phyloP scores from a whole-genome alignment of 192 early-diverging fungal genomes.

The Coemansia umbellata region DNA sequence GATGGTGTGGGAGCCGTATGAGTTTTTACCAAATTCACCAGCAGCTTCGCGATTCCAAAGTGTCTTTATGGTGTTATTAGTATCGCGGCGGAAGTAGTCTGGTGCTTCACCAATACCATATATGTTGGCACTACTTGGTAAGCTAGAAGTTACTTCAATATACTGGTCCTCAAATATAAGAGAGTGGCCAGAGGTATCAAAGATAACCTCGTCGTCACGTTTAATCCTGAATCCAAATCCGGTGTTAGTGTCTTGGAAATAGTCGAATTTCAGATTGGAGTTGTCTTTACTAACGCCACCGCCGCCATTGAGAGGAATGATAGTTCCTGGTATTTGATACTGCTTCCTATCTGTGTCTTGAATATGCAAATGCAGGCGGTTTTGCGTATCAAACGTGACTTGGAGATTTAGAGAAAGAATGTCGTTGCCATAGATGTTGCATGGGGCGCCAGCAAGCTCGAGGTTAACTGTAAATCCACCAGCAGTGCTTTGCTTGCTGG shows the following conservation, averaged over 20 bases:
- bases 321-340: slow-evolving; percentile 42
- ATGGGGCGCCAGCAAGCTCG: too few relatives aligned
- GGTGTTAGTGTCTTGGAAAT: slow-evolving; percentile 5
- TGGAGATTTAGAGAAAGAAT: slow-evolving; percentile 41
- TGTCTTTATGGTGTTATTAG: slow-evolving; percentile 33
- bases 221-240: slow-evolving; percentile 38
- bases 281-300: neutral
- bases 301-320: slow-evolving; percentile 23
- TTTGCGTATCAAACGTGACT: slow-evolving; percentile 53
- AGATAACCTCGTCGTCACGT: slow-evolving; percentile 21
- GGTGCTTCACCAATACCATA: slow-evolving; percentile 66
- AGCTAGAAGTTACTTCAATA: slow-evolving; percentile 56
- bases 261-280: slow-evolving; percentile 11
- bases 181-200: slow-evolving; percentile 32
- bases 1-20: slow-evolving; percentile 63
- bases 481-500: too few relatives aligned
- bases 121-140: slow-evolving; percentile 58
- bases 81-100: slow-evolving; percentile 52
- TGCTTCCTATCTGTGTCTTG: slow-evolving; percentile 22
- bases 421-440: slow-evolving; percentile 46
- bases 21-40: slow-evolving; percentile 50
- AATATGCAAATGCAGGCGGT: slow-evolving; percentile 56
- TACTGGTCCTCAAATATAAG: slow-evolving; percentile 67
- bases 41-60: slow-evolving; percentile 50
- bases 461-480: too few relatives aligned